A percentile compares a stretch with the other conserved stretches of the same genome.
phyloP scores from a whole-genome alignment of 768 basidiomycete species.

The Daedaleopsis sinensis region DNA sequence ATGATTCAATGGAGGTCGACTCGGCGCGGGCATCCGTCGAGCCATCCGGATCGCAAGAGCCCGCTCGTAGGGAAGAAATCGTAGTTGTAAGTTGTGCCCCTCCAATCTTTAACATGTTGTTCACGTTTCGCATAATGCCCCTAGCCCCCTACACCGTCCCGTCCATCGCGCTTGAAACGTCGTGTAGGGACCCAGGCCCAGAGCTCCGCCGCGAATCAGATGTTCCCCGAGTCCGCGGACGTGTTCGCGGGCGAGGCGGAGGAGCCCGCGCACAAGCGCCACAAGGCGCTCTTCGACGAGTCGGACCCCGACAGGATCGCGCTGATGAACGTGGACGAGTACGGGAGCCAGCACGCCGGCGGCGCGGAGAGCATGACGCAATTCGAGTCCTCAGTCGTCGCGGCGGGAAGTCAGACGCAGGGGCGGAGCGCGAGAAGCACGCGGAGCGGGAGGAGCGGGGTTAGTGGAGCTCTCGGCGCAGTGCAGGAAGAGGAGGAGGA shows the following conservation, averaged over 20 bases:
- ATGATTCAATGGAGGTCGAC: constrained; percentile 42
- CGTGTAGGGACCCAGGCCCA: constrained; percentile 43
- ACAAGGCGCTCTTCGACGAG: constrained; percentile 71
- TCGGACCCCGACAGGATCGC: constrained; percentile 52
- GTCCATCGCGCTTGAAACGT: constrained; percentile 49
- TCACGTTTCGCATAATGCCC: neutral
- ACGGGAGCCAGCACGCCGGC: constrained; percentile 14
- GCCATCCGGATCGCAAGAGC: neutral
- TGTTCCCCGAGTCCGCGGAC: constrained; percentile 23
- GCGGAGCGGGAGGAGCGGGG: constrained; percentile 12
- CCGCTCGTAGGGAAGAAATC: neutral
- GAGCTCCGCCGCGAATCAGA: constrained; percentile 27
- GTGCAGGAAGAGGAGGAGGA: constrained; percentile 63
- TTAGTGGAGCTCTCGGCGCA: constrained; percentile 31
- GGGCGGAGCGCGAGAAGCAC: too few species aligned
- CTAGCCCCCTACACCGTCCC: constrained; percentile 13
- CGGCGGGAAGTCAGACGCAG: constrained; percentile 17
- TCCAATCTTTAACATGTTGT: neutral
- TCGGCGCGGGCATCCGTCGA: neutral
- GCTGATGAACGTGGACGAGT: constrained; percentile 23
- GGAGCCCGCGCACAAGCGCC: constrained; percentile 72
- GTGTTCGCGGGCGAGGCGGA: constrained; percentile 31
- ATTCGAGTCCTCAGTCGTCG: constrained; percentile 23
- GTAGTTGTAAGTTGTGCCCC: constrained; percentile 1
- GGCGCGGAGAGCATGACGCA: constrained; percentile 30